Evolutionary conservation across 371 early-diverging fungal species (phyloP), one percentile per base, ranked within the genome.

Genomic region (Mortierella sp.): DNA sequence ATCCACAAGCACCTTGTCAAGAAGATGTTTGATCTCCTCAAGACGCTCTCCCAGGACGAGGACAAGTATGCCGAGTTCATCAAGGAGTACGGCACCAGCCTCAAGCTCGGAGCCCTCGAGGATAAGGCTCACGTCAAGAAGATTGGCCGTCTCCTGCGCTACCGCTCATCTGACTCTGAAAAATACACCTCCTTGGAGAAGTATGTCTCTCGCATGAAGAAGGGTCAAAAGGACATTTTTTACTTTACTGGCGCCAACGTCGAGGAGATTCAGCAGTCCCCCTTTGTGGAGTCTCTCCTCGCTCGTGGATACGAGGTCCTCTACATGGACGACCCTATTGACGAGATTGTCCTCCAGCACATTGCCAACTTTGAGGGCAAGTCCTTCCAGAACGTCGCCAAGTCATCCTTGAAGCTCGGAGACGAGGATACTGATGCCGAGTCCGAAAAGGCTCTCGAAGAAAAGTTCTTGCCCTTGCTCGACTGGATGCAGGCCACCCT

Each of bases 251-350:
- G 98, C 72, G 77, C 90, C 70, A 90, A 89, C 26, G 83, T 95
- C 3, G 91, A 93, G 7, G 95, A 95, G 82, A 92, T 97, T 68
- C 91, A 94, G 87, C 92, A 93, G 72, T 94, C 95, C 16, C 98
- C 99, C 10, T 96, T 96, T 83, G 91, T 98, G 57, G 98, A 98
- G 89, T 91, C 92, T n/a, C 90, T 97, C 14, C 80, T 95, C 57
- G 94, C 95, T 2, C 93, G 95, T 57, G 97, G 98, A 8, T 98
- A 95, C 79, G 98, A 98, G 87, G 98, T 99, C 38, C 84, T 99
- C 63, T 97, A 93, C 90, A 93, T 98, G 90, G 88, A 89, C 28
- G 98, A 98, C 77, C 95, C 98, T n/a, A 92, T 98, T 77, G 99
- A 99, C 83, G 99, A 99, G 89, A 95, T 96, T 85, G 90, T 97